phyloP scores from a whole-genome alignment of 495 filamentous ascomycete genomes.

The Apodospora peruviana region DNA sequence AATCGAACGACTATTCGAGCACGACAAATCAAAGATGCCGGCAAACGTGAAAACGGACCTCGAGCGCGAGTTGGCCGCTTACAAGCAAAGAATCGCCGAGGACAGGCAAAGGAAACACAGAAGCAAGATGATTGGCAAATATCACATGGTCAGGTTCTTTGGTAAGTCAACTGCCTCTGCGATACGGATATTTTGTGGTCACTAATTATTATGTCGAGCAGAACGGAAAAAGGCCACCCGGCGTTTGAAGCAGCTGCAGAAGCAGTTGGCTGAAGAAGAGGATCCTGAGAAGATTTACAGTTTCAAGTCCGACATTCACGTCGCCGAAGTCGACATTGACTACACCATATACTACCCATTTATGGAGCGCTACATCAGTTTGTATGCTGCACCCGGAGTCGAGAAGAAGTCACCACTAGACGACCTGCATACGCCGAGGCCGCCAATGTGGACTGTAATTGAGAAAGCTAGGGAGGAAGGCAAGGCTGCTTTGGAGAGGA shows the following conservation, averaged over 20 bases:
- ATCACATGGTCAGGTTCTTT: constrained; percentile 93
- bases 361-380: constrained; percentile 68
- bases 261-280: constrained; percentile 42
- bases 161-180: constrained; percentile 40
- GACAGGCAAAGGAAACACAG: constrained; percentile 52
- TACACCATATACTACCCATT: constrained; percentile 83
- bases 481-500: constrained; percentile 41
- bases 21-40: constrained; percentile 53
- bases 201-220: constrained; percentile 22
- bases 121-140: constrained; percentile 72
- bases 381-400: constrained; percentile 46
- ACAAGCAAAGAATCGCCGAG: constrained; percentile 63
- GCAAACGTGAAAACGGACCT: constrained; percentile 69
- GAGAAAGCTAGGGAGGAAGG: constrained; percentile 64
- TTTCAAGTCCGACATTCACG: constrained; percentile 56
- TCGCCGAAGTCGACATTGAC: constrained; percentile 72
- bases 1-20: constrained; percentile 57
- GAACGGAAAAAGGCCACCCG: constrained; percentile 82
- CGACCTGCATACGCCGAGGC: constrained; percentile 35
- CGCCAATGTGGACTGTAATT: constrained; percentile 63
- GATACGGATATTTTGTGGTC: background rate
- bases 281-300: constrained; percentile 44
- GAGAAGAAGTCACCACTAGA: constrained; percentile 24
- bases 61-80: constrained; percentile 74
- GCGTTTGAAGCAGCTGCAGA: constrained; percentile 57